Evolutionary conservation across 129 eudicot species (phyloP).

Genomic region (Kitagawia praeruptora): DNA sequence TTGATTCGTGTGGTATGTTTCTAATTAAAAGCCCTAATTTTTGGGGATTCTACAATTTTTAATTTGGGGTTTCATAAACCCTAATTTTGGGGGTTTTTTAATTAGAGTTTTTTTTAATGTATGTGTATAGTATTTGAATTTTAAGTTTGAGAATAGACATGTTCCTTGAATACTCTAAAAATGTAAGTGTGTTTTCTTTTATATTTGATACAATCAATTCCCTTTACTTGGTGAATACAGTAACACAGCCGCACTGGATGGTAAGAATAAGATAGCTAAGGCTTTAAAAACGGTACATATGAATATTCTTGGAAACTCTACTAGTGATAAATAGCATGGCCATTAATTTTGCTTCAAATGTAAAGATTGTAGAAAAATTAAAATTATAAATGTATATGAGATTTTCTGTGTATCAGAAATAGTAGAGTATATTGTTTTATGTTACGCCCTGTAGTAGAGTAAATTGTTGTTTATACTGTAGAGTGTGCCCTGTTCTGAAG

Average conservation of each 20-base stretch:
- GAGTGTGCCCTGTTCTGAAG: not conserved
- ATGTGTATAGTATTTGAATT: too few relatives aligned
- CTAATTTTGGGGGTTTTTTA: too few relatives aligned
- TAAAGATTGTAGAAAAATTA: not conserved
- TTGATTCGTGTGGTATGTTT: too few relatives aligned
- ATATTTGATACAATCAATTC: not conserved
- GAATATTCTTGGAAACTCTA: not conserved
- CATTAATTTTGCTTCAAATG: not conserved
- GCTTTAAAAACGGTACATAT: not conserved
- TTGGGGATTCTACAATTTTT: too few relatives aligned
- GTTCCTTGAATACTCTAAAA: not conserved
- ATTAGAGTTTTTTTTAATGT: too few relatives aligned
- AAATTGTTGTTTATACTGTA: not conserved
- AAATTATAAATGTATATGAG: not conserved
- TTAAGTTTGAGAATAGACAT: not conserved
- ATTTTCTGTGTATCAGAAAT: not conserved
- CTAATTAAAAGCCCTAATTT: too few relatives aligned
- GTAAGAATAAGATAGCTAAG: not conserved
- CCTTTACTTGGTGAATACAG: not conserved
- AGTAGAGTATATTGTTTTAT: too few relatives aligned
- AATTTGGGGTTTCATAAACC: too few relatives aligned
- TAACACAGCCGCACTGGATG: not conserved
- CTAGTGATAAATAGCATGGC: not conserved
- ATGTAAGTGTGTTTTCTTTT: too few relatives aligned
- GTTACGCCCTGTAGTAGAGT: too few relatives aligned